phyloP scores from a whole-genome alignment of 805 yeast genomes.

The Saccharomycopsis amapae region DNA sequence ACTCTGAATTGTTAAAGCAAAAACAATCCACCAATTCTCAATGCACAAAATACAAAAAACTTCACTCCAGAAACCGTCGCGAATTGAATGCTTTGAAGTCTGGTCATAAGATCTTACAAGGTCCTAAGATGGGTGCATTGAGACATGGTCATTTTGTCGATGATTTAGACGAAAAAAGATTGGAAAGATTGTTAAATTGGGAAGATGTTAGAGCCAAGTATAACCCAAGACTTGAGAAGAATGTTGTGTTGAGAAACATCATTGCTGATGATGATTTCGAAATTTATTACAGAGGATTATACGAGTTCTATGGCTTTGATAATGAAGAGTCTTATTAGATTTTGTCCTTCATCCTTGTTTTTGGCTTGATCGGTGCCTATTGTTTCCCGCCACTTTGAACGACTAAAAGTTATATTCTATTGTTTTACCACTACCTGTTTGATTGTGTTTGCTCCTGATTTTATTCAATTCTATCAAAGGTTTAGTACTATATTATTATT shows the following conservation, averaged over 20 bases:
- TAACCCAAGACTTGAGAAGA: not conserved
- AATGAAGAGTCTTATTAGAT: too few relatives aligned
- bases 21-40: slow-evolving; percentile 1
- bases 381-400: too few relatives aligned
- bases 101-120: too few relatives aligned
- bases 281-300: not conserved
- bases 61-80: slow-evolving; percentile 2
- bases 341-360: too few relatives aligned
- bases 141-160: slow-evolving; percentile 18
- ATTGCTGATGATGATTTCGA: slow-evolving; percentile 11
- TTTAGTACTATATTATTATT: too few relatives aligned
- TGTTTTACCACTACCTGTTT: too few relatives aligned
- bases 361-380: too few relatives aligned
- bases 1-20: not conserved
- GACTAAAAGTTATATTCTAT: too few relatives aligned
- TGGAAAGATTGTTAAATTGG: slow-evolving; percentile 3
- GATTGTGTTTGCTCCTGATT: too few relatives aligned
- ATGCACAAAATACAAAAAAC: not conserved
- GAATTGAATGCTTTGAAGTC: too few relatives aligned
- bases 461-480: too few relatives aligned
- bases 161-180: slow-evolving; percentile 3
- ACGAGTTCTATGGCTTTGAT: too few relatives aligned
- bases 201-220: slow-evolving; percentile 1
- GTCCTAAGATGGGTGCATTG: not conserved
- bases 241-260: slow-evolving; percentile 6